Evolutionary conservation across 768 basidiomycete species (phyloP).

Genomic region (Mycena vitilis): DNA sequence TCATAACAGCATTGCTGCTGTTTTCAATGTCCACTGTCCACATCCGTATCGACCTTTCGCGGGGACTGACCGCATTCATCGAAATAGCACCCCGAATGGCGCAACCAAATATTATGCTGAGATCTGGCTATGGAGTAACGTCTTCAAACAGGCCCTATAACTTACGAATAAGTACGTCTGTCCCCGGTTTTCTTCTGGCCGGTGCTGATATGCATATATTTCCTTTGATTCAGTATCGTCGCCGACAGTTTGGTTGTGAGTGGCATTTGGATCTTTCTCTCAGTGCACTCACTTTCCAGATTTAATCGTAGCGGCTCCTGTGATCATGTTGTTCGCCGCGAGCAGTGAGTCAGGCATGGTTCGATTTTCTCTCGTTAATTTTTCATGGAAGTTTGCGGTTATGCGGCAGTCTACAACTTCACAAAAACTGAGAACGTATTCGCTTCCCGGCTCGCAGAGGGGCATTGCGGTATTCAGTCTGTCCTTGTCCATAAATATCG

Average conservation of each 20-base stretch:
- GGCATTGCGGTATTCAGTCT: constrained; percentile 19
- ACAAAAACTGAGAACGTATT: constrained; percentile 10
- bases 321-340: constrained; percentile 16
- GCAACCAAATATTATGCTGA: constrained; percentile 14
- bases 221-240: not conserved
- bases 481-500: constrained; percentile 15
- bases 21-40: constrained; percentile 21
- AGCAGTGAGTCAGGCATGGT: constrained; percentile 7
- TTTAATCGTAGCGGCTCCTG: constrained; percentile 13
- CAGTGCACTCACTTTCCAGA: not conserved
- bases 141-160: constrained; percentile 26
- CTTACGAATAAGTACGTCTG: constrained; percentile 16
- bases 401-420: constrained; percentile 25
- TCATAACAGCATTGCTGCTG: constrained; percentile 21
- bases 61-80: constrained; percentile 18
- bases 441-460: constrained; percentile 10
- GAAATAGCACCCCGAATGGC: constrained; percentile 10
- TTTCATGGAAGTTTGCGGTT: constrained; percentile 12
- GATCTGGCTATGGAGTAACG: constrained; percentile 21
- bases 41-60: constrained; percentile 13
- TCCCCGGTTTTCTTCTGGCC: not conserved
- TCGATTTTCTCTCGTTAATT: not conserved
- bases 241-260: constrained; percentile 7
- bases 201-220: constrained; percentile 3
- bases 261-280: not conserved